Base-by-base conservation (phyloP, 345 rosid species). In the Aquilaria yunnanensis region DNA sequence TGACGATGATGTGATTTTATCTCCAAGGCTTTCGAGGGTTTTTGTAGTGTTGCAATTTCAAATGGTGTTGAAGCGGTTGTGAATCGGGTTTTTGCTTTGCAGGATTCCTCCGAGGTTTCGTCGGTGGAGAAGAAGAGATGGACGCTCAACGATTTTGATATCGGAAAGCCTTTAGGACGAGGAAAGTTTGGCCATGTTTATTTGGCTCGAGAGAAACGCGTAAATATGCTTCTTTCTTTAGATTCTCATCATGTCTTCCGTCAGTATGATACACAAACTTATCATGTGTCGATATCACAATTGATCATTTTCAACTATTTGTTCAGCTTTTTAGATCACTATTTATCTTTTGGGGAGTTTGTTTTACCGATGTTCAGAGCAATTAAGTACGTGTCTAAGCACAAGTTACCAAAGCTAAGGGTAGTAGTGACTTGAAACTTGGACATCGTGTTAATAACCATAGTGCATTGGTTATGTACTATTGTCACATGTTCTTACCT, bases 141-240 rank as follows among this genome's bases (percentile, higher is more conserved):
- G 98, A 84, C 91, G 3, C 78, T 89, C 9, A 73, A 76, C 45
- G 97, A 90, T 73, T 94, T 94, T 12, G 95, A 94, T 61, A 83
- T 94, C 1, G 99, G 97, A 12, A 94, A 94, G 82, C 96, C 96
- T 61, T 95, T 94, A 23, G 97, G 97, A 31, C 74, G 97, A 47
- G 99, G 99, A 41, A 94, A 94, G 60, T 94, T 94, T 45, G 96
- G 99, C 60, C 99, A 94, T 47, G 96, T 94, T 31, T 94, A 90
- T 76, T 80, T 90, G 63, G 96, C 99, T 9, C 77, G 93, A 73
- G 99, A 94, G 66, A 94, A 94, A 70, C 77, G 83, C 88, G 99
- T 86, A 12, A 55, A 78, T 71, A 48, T 63, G 31, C 12, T 41
- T 63, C 13, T 10, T 11, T 34, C n/a, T n/a, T 47, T 12, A 32